These are phyloP conservation scores for Aureoboletus auriporus DNA, from an alignment of 768 basidiomycete species.

Conservation along the genomic window DNA sequence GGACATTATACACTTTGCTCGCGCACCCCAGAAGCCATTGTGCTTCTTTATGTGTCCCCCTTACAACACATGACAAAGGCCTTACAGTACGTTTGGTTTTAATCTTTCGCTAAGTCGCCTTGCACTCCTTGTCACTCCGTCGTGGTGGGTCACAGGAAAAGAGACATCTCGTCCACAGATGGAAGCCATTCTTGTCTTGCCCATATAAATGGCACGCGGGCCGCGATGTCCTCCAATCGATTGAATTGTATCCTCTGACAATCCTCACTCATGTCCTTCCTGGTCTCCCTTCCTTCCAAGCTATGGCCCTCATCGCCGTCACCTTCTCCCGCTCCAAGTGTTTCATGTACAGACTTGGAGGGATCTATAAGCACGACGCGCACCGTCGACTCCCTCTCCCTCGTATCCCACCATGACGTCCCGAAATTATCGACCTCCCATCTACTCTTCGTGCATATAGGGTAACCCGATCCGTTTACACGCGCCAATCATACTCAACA, in stretches of 20 bases:
- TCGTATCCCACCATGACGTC: conserved; percentile 18
- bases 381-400: conserved; percentile 21
- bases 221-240: background rate
- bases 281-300: conserved; percentile 6
- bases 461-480: conserved; percentile 38
- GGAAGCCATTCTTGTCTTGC: conserved; percentile 18
- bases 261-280: conserved; percentile 15
- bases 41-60: conserved; percentile 26
- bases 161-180: conserved; percentile 14
- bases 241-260: conserved; percentile 2
- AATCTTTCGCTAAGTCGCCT: conserved; percentile 26
- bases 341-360: conserved; percentile 11
- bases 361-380: conserved; percentile 15
- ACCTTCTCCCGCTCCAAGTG: conserved; percentile 3
- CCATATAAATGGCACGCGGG: conserved; percentile 24
- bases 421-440: conserved; percentile 47
- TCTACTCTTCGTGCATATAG: conserved; percentile 63
- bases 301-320: conserved; percentile 2
- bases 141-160: conserved; percentile 18
- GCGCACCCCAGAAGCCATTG: conserved; percentile 6
- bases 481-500: conserved; percentile 10
- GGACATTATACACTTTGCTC: conserved; percentile 13
- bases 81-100: conserved; percentile 21
- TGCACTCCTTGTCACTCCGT: conserved; percentile 11
- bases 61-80: conserved; percentile 27